Percentiles rank a stretch among this genome's conserved stretches.
phyloP scores from a whole-genome alignment of 2,329 filamentous ascomycete genomes.

The Aureobasidium sp. region DNA sequence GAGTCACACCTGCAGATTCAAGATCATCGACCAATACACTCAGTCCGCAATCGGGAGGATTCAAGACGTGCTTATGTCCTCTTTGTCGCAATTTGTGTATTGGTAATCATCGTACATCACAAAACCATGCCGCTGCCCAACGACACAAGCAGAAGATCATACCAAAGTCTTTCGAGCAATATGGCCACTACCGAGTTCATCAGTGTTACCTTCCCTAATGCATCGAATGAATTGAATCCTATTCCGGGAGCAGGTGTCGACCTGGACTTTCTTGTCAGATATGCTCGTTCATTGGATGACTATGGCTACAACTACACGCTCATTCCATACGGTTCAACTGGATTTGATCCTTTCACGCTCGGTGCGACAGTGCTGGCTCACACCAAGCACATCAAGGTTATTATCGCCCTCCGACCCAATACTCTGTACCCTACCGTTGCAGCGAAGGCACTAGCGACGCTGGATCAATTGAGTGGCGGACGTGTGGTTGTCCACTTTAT shows the following conservation, averaged over 20 bases:
- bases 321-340: conserved; percentile 51
- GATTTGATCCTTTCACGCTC: conserved; percentile 52
- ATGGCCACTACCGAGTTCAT: conserved; percentile 46
- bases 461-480: conserved; percentile 53
- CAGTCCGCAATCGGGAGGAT: neutral
- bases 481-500: conserved; percentile 58
- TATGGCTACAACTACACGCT: conserved; percentile 57
- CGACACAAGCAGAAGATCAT: too few relatives aligned
- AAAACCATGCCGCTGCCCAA: neutral
- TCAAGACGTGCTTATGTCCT: neutral
- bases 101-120: neutral
- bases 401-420: conserved; percentile 56
- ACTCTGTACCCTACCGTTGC: conserved; percentile 57
- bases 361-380: conserved; percentile 51
- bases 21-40: neutral
- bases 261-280: conserved; percentile 49
- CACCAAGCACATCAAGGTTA: conserved; percentile 55
- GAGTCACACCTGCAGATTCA: too few relatives aligned
- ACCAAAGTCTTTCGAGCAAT: neutral
- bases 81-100: neutral
- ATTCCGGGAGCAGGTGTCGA: conserved; percentile 48
- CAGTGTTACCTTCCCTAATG: conserved; percentile 50
- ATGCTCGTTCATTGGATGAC: conserved; percentile 52
- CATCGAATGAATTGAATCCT: conserved; percentile 50
- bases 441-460: conserved; percentile 54